Evolutionary conservation across 2,329 filamentous ascomycete species (phyloP).

Genomic region (Chaetomium globosum): DNA sequence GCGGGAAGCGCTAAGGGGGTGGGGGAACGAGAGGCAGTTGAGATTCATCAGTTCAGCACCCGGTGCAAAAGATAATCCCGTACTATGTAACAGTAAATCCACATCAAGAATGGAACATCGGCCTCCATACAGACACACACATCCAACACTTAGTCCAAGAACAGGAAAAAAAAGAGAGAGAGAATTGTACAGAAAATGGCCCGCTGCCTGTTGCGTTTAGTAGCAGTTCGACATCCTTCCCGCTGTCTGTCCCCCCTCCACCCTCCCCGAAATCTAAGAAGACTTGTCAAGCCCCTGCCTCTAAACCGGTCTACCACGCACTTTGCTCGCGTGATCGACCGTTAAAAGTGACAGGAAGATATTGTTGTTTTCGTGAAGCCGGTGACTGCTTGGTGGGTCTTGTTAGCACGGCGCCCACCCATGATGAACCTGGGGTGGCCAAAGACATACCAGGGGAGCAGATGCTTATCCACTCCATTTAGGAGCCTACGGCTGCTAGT

Average conservation of each 20-base stretch:
- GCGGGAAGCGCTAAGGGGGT: constrained; percentile 1
- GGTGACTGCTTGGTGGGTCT: too few relatives aligned
- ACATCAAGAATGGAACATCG: constrained; percentile 7
- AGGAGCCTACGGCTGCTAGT: not conserved
- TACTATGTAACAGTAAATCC: constrained; percentile 15
- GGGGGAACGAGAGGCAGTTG: not conserved
- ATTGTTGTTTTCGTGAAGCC: not conserved
- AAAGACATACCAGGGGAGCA: not conserved
- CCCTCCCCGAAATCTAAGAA: not conserved
- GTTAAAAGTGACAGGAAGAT: not conserved
- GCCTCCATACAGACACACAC: constrained; percentile 3
- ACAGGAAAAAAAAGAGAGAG: not conserved
- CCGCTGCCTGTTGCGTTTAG: not conserved
- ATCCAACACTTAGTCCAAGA: not conserved
- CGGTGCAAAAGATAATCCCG: not conserved
- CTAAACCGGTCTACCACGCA: not conserved
- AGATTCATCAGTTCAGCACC: not conserved
- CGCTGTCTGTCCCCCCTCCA: not conserved
- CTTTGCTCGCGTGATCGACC: not conserved
- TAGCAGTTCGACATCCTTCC: not conserved
- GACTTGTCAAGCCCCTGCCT: not conserved
- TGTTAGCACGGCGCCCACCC: not conserved
- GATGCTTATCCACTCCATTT: not conserved
- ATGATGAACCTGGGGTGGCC: not conserved
- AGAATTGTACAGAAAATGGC: not conserved